phyloP scores from a whole-genome alignment of 2,329 filamentous ascomycete species.

The Stachybotrys echinatus region DNA sequence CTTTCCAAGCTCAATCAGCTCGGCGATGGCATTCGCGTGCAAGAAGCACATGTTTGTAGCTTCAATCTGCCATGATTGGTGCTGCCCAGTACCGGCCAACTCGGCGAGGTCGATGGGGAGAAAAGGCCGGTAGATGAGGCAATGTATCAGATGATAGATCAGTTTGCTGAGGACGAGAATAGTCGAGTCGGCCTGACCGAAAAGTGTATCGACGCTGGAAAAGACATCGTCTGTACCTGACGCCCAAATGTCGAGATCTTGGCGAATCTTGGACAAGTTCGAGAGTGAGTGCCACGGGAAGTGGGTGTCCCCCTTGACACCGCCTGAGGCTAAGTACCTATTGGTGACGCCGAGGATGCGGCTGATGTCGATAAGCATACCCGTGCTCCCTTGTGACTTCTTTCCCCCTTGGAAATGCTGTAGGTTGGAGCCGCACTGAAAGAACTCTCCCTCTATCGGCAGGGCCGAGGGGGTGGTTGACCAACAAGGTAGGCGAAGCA shows the following conservation, averaged over 20 bases:
- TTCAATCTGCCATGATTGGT: slow-evolving; percentile 90
- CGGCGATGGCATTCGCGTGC: slow-evolving; percentile 82
- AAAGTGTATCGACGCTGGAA: slow-evolving; percentile 67
- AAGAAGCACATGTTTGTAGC: slow-evolving; percentile 82
- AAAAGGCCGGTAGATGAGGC: slow-evolving; percentile 81
- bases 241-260: slow-evolving; percentile 81
- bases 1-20: slow-evolving; percentile 73
- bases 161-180: slow-evolving; percentile 78
- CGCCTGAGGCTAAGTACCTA: slow-evolving; percentile 76
- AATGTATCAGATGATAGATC: slow-evolving; percentile 82
- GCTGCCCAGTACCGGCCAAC: slow-evolving; percentile 72
- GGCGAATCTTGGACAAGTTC: slow-evolving; percentile 78
- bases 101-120: slow-evolving; percentile 79
- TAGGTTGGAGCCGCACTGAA: slow-evolving; percentile 72
- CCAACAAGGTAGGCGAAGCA: slow-evolving; percentile 73
- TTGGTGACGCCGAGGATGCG: slow-evolving; percentile 80
- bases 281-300: slow-evolving; percentile 88
- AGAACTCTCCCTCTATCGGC: slow-evolving; percentile 71
- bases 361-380: slow-evolving; percentile 79
- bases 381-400: slow-evolving; percentile 68
- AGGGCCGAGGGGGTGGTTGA: slow-evolving; percentile 55
- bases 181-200: slow-evolving; percentile 73
- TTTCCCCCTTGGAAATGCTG: slow-evolving; percentile 68
- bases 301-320: slow-evolving; percentile 83
- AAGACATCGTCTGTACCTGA: slow-evolving; percentile 76